phyloP scores from a whole-genome alignment of 805 yeast species.

The Nakazawaea wickerhamii region DNA sequence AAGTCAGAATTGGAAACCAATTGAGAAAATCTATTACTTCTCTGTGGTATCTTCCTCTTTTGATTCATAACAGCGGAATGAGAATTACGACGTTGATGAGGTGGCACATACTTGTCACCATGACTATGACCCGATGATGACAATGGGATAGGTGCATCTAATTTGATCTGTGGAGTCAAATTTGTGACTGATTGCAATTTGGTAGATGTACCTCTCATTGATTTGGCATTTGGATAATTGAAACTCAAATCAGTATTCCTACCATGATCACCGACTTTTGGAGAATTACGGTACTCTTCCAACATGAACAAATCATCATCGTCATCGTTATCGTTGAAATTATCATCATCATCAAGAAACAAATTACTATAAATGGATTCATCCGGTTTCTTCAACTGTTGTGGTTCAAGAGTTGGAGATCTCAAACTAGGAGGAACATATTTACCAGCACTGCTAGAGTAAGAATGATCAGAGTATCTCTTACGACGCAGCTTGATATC shows the following conservation, averaged over 20 bases:
- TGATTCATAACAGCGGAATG: slow-evolving; percentile 15
- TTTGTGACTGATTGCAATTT: not conserved
- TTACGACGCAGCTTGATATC: slow-evolving; percentile 1
- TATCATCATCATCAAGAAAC: slow-evolving; percentile 15
- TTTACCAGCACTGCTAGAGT: slow-evolving; percentile 41
- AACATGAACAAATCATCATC: slow-evolving; percentile 30
- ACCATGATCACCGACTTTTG: slow-evolving; percentile 9
- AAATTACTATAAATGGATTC: slow-evolving; percentile 1
- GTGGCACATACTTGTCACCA: slow-evolving; percentile 38
- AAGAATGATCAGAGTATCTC: slow-evolving; percentile 6
- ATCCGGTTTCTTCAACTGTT: slow-evolving; percentile 18
- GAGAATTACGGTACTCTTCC: slow-evolving; percentile 27
- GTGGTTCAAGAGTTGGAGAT: slow-evolving; percentile 30
- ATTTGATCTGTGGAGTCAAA: not conserved
- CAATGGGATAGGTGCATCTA: not conserved
- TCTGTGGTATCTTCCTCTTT: not conserved
- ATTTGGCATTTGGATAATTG: slow-evolving; percentile 19
- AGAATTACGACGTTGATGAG: slow-evolving; percentile 43
- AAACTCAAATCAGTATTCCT: slow-evolving; percentile 14
- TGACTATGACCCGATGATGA: not conserved
- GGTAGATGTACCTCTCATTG: slow-evolving; percentile 5
- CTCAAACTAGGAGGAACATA: slow-evolving; percentile 72
- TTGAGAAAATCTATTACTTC: slow-evolving; percentile 8
- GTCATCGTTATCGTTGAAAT: slow-evolving; percentile 25
- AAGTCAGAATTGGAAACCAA: not conserved